These are phyloP conservation scores for Hamigera avellanea DNA, from an alignment of 495 filamentous ascomycete species.

Conservation along the genomic window DNA sequence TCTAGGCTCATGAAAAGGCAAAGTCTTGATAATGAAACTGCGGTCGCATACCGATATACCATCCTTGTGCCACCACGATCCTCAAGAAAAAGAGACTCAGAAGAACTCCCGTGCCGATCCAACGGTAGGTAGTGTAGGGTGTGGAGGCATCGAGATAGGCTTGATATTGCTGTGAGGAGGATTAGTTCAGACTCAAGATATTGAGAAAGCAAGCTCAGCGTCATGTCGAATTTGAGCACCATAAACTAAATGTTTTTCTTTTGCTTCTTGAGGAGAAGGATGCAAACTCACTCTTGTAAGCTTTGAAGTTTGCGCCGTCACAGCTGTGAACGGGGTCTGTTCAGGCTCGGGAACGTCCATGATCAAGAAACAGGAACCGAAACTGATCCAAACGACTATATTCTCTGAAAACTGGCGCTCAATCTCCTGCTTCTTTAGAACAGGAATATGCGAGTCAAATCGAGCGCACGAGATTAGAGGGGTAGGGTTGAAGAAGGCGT, in stretches of 20 bases:
- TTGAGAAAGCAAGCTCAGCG: too few species aligned
- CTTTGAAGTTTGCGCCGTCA: slow-evolving; percentile 72
- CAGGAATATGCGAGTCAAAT: too few species aligned
- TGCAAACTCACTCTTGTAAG: slow-evolving; percentile 48
- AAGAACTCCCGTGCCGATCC: slow-evolving; percentile 65
- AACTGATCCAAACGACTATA: too few species aligned
- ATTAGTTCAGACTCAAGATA: too few species aligned
- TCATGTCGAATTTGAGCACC: too few species aligned
- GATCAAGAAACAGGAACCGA: slow-evolving; percentile 8
- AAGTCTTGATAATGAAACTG: too few species aligned
- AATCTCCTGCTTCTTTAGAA: too few species aligned
- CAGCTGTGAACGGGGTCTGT: slow-evolving; percentile 71
- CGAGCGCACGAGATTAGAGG: too few species aligned
- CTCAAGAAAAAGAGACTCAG: slow-evolving; percentile 76
- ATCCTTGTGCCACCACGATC: slow-evolving; percentile 85
- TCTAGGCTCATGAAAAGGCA: too few species aligned
- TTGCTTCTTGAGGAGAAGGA: slow-evolving; percentile 1
- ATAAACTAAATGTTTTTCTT: too few species aligned
- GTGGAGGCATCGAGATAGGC: slow-evolving; percentile 85
- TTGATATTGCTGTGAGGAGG: slow-evolving; percentile 90
- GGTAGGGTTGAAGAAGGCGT: too few species aligned
- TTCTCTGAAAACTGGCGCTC: too few species aligned
- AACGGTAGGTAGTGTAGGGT: slow-evolving; percentile 77
- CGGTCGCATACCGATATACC: slow-evolving; percentile 89
- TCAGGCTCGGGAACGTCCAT: slow-evolving; percentile 79